Conservation (phyloP, 2,329 filamentous ascomycete species). For the Leptographium lundbergii region DNA sequence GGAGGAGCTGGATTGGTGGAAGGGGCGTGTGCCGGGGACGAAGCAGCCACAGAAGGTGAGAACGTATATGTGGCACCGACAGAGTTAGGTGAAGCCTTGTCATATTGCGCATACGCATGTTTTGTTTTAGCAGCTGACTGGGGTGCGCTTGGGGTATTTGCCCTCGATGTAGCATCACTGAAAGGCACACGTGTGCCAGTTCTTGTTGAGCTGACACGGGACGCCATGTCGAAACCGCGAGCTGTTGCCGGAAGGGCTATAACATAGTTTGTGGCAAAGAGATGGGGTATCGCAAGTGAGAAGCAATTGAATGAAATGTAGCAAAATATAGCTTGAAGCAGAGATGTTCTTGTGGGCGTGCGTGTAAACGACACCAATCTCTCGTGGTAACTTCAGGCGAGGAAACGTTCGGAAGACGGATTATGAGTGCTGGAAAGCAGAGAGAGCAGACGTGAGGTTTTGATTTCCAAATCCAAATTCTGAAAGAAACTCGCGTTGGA, state of each 20-base stretch:
- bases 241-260: not conserved
- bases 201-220: conserved; percentile 9
- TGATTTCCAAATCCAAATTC: not conserved
- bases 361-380: not conserved
- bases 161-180: conserved; percentile 17
- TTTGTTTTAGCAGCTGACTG: conserved; percentile 3
- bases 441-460: not conserved
- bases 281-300: not conserved
- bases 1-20: not conserved
- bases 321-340: not conserved
- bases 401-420: not conserved
- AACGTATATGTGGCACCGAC: not conserved
- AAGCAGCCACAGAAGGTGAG: not conserved
- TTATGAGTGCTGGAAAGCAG: not conserved
- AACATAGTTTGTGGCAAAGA: conserved; percentile 3
- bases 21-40: not conserved
- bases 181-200: conserved; percentile 16
- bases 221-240: conserved; percentile 13
- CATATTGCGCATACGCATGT: not conserved
- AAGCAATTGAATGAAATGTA: not conserved
- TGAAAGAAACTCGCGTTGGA: not conserved
- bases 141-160: conserved; percentile 13
- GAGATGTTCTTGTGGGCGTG: not conserved
- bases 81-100: not conserved
- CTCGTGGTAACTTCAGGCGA: not conserved